Evolutionary conservation across 257 asterid genomes (phyloP), one percentile per base, ranked within the genome.

Genomic region (Nicotiana sylvestris): DNA sequence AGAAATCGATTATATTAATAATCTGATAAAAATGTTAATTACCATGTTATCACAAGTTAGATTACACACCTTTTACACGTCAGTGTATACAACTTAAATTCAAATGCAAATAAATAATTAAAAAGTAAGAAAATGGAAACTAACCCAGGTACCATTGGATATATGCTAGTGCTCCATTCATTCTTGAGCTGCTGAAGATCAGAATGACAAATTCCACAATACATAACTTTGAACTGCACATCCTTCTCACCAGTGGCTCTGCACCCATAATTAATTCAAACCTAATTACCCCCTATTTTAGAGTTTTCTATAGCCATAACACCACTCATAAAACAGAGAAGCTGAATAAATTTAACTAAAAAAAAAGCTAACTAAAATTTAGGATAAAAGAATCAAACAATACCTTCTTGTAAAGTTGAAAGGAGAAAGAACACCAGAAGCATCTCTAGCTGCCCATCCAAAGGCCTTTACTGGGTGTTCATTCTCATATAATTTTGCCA

Each of bases 131-230:
- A 53, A 67, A 27, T 43, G 6, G 43, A 57, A 58, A 67, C 81
- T 35, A 76, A 86, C 88, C 89, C 89, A 2, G 87, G 87, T 9
- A 86, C 84, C 15, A 86, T 12, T 21, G 87, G 85, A 32, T 84
- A 86, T 27, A 15, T 35, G 4, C 84, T 65, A 15, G 5, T 5
- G 51, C 85, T 76, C 85, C 85, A 81, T 0, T 86, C 86, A 67
- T 83, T 67, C 82, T 57, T 83, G 58, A 77, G 29, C 15, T 18
- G 57, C 17, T 85, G 84, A 70, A 85, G 82, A 74, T 86, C 86
- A 3, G 86, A 57, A 66, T 83, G 86, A 60, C 86, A 86, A 12
- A 86, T 68, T 25, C 88, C 88, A 66, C 66, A 65, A 11, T 77
- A 83, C 79, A 83, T 8, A 3, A 86, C 83, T 66, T 86, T 83